Evolutionary conservation across 23 red algal genomes (phyloP), one percentile per base, ranked within the genome.

Genomic region (Chondrus crispus): DNA sequence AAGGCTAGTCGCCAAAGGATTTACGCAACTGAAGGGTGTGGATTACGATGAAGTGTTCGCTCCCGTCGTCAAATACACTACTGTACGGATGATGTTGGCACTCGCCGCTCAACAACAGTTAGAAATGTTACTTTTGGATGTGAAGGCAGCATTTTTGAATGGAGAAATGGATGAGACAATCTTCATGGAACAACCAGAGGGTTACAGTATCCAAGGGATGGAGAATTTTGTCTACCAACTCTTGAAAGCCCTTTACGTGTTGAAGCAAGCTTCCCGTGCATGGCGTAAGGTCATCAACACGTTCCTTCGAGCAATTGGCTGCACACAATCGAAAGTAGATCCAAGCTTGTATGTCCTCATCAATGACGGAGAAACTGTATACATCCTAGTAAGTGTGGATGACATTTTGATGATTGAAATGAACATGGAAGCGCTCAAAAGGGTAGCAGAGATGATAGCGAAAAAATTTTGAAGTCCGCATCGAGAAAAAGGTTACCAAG

Each of bases 11-110:
- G 1, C 33, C 18, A 72, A 0, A 1, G 24, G 26, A 16, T 72
- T 72, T 38, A 20, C 66, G 26, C 33, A 72, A 16, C 16, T 0
- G 18, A 14, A 14, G 26, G 66, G 66, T 16, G 43, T 85, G 19
- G 54, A 85, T 41, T 85, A 46, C 38, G 43, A 55, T 38, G 52
- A 85, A 1, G 46, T 62, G 10, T 85, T 58, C 39, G 52, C 81
- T n/a, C 57, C 81, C 35, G 53, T 68, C 19, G 38, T 50, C 7
- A 1, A 33, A 68, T 36, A 57, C 44, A 45, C 33, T 85, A 47
- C 52, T 13, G 20, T 85, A 4, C 52, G 81, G 4, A 44, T 53
- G 22, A 26, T 26, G 18, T 0, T 72, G 18, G 16, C 66, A 20
- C 16, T 72, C 0, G 66, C 26, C 16, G 33, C 14, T 72, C 26